Percentiles rank a stretch among this genome's conserved stretches.
phyloP scores from a whole-genome alignment of 257 asterid species.

The Solanum virginianum region DNA sequence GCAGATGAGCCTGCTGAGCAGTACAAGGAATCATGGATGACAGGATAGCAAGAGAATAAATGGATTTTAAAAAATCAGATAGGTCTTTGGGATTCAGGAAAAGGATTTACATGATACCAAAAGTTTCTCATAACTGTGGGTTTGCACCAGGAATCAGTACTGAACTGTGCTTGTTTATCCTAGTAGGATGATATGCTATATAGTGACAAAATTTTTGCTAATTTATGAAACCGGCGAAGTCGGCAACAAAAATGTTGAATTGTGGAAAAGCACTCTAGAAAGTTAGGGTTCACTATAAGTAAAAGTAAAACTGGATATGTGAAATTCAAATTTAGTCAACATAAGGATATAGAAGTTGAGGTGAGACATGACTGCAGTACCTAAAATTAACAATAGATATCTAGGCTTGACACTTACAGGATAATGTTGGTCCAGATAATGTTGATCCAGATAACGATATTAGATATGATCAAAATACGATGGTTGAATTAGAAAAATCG shows the following conservation, averaged over 20 bases:
- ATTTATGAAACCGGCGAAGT: neutral
- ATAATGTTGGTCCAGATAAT: neutral
- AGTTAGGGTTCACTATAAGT: neutral
- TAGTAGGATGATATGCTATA: neutral
- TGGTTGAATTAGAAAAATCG: neutral
- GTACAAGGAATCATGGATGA: neutral
- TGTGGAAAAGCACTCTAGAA: neutral
- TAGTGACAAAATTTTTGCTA: neutral
- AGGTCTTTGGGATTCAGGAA: neutral
- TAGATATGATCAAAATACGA: neutral
- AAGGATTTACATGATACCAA: neutral
- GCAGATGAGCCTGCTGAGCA: neutral
- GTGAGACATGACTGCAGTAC: neutral
- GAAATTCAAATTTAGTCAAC: neutral
- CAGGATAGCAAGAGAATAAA: neutral
- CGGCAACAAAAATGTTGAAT: neutral
- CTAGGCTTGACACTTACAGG: neutral
- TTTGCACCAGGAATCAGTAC: neutral
- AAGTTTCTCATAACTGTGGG: neutral
- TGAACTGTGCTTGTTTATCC: neutral
- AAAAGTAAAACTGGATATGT: neutral
- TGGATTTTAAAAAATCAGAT: neutral
- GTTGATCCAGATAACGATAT: neutral
- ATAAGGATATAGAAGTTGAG: neutral
- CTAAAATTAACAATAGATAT: neutral